Percentiles rank a stretch among this genome's conserved stretches.
Evolutionary conservation across 2,329 filamentous ascomycete species (phyloP).

Genomic region (Exophiala bonariae): DNA sequence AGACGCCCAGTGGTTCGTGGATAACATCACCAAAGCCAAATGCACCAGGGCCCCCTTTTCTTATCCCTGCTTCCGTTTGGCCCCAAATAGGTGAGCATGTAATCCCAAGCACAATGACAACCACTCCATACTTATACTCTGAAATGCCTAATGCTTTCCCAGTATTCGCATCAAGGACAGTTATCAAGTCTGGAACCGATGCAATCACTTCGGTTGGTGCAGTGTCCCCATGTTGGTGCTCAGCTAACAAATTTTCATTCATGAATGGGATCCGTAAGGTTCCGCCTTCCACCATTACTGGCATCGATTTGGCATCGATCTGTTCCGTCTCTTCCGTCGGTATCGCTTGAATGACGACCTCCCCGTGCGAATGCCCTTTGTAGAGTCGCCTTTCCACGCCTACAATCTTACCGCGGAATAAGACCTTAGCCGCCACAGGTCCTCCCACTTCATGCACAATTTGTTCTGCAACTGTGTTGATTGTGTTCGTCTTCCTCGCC

Average conservation of each 20-base stretch:
- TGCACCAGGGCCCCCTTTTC: constrained; percentile 51
- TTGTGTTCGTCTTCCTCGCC: constrained; percentile 33
- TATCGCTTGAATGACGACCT: constrained; percentile 48
- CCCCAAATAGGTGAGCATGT: constrained; percentile 57
- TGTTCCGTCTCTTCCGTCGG: constrained; percentile 35
- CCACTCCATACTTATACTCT: constrained; percentile 55
- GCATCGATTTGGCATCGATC: constrained; percentile 15
- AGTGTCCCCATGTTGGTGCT: constrained; percentile 35
- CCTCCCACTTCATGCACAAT: constrained; percentile 51
- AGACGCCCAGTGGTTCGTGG: constrained; percentile 53
- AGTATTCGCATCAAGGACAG: constrained; percentile 57
- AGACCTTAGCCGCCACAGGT: constrained; percentile 50
- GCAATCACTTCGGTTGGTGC: constrained; percentile 41
- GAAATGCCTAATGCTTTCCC: constrained; percentile 58
- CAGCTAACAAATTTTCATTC: constrained; percentile 70
- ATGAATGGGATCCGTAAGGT: constrained; percentile 68
- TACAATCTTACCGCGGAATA: constrained; percentile 66
- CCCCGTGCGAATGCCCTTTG: constrained; percentile 61
- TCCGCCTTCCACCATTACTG: constrained; percentile 42
- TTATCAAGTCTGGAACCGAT: constrained; percentile 58
- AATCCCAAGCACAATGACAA: constrained; percentile 55
- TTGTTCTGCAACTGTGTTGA: constrained; percentile 57
- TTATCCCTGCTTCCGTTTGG: constrained; percentile 47
- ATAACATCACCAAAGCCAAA: constrained; percentile 51
- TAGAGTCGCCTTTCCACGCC: constrained; percentile 57